Percentiles rank a stretch among this genome's conserved stretches.
Evolutionary conservation across 768 basidiomycete species (phyloP).

Genomic region (Mycena vulgaris): DNA sequence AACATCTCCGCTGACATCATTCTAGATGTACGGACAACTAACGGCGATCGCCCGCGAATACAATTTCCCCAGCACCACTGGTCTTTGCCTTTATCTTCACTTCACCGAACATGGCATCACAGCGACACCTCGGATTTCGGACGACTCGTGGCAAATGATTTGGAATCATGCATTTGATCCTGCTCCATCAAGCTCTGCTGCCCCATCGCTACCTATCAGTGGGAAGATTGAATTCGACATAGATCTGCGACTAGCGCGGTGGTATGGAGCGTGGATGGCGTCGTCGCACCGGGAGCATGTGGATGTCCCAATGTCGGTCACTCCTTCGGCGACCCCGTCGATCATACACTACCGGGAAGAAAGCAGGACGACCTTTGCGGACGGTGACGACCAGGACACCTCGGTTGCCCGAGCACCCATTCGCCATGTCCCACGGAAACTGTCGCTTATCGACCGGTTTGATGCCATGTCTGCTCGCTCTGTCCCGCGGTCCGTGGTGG

Average conservation of each 20-base stretch:
- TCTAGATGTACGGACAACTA: constrained; percentile 82
- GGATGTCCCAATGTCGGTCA: constrained; percentile 58
- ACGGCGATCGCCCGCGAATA: constrained; percentile 86
- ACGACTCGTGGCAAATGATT: constrained; percentile 82
- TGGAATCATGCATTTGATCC: constrained; percentile 76
- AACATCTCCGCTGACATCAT: constrained; percentile 24
- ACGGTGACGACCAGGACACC: constrained; percentile 57
- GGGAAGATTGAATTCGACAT: constrained; percentile 93
- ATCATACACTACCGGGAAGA: constrained; percentile 69
- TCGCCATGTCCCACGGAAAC: constrained; percentile 74
- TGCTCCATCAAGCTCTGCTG: constrained; percentile 47
- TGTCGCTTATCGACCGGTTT: constrained; percentile 79
- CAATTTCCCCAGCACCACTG: constrained; percentile 82
- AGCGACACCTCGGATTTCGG: constrained; percentile 80
- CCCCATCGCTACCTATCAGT: constrained; percentile 70
- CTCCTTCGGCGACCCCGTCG: constrained; percentile 59
- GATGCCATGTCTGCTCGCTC: constrained; percentile 60
- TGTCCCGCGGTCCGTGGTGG: constrained; percentile 48
- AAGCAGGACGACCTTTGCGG: constrained; percentile 64
- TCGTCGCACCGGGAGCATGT: constrained; percentile 60
- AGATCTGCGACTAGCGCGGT: constrained; percentile 80
- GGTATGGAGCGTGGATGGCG: constrained; percentile 82
- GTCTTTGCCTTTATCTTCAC: constrained; percentile 86
- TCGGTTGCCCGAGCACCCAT: constrained; percentile 48
- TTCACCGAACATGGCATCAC: constrained; percentile 69